phyloP scores from a whole-genome alignment of 2,329 filamentous ascomycete genomes.

The Fusarium sp. region DNA sequence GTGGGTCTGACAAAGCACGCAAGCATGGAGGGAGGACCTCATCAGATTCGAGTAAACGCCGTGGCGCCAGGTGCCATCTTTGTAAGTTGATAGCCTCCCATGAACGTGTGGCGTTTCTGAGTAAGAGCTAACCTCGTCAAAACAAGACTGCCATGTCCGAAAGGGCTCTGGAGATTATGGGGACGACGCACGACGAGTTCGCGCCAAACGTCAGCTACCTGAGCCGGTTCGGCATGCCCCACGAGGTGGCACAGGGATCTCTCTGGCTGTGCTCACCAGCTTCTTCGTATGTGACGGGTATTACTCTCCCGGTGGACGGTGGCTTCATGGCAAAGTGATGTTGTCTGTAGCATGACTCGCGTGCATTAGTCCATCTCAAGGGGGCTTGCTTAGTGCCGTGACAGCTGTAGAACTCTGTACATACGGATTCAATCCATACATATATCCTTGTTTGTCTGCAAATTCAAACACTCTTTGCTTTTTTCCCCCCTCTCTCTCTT shows the following conservation, averaged over 20 bases:
- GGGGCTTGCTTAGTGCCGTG: neutral
- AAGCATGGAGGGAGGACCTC: constrained; percentile 50
- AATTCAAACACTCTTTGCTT: neutral
- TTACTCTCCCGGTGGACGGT: constrained; percentile 21
- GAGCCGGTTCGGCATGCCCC: constrained; percentile 22
- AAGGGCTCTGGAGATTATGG: constrained; percentile 30
- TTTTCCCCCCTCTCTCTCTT: neutral
- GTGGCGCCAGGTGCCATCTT: constrained; percentile 32
- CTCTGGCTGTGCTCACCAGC: constrained; percentile 20
- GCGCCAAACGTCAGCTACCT: constrained; percentile 28
- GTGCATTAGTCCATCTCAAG: neutral
- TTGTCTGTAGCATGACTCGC: neutral
- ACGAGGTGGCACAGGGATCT: constrained; percentile 28
- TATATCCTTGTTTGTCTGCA: neutral
- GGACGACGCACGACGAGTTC: constrained; percentile 32
- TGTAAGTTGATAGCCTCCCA: constrained; percentile 19
- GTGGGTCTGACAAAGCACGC: constrained; percentile 53
- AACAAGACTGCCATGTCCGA: constrained; percentile 25
- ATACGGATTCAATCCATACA: neutral
- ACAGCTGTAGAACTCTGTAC: neutral
- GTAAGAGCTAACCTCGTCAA: neutral
- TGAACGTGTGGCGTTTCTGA: too few species aligned
- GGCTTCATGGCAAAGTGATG: constrained; percentile 21
- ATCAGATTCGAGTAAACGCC: constrained; percentile 34
- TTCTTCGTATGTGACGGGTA: constrained; percentile 22